phyloP scores from a whole-genome alignment of 129 eudicot species.

The Glebionis coronaria region DNA sequence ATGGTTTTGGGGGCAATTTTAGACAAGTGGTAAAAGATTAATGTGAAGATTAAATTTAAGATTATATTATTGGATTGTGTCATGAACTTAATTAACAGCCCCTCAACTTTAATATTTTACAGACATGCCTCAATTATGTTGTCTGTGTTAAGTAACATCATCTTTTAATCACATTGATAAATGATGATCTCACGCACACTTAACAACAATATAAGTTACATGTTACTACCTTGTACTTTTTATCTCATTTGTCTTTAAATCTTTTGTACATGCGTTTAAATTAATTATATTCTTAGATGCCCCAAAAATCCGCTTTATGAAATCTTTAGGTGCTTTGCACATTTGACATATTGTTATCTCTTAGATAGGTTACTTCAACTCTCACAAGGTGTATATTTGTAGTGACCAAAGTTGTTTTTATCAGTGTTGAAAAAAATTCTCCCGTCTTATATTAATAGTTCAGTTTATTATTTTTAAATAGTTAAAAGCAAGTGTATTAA shows the following conservation, averaged over 20 bases:
- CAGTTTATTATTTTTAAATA: too few species aligned
- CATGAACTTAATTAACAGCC: constrained; percentile 28
- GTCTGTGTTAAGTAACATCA: constrained; percentile 24
- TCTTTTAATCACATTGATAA: constrained; percentile 22
- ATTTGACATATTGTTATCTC: too few species aligned
- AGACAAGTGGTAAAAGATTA: constrained; percentile 34
- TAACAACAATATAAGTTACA: constrained; percentile 19
- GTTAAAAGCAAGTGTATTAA: too few species aligned
- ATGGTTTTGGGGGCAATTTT: constrained; percentile 35
- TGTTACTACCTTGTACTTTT: constrained; percentile 15
- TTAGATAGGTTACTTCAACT: too few species aligned
- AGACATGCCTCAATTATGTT: constrained; percentile 36
- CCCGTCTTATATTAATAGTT: too few species aligned
- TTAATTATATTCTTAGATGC: background rate
- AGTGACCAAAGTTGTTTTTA: too few species aligned
- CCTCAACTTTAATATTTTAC: constrained; percentile 29
- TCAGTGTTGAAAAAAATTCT: too few species aligned
- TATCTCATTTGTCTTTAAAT: background rate
- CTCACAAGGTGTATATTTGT: too few species aligned
- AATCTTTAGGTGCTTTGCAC: too few species aligned
- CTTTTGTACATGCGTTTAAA: background rate
- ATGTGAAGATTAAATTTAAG: constrained; percentile 27
- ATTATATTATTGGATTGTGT: constrained; percentile 11
- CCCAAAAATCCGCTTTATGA: too few species aligned
- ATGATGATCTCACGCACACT: constrained; percentile 30